phyloP scores from a whole-genome alignment of 2,329 filamentous ascomycete genomes.

The Calonectria pauciramosa region DNA sequence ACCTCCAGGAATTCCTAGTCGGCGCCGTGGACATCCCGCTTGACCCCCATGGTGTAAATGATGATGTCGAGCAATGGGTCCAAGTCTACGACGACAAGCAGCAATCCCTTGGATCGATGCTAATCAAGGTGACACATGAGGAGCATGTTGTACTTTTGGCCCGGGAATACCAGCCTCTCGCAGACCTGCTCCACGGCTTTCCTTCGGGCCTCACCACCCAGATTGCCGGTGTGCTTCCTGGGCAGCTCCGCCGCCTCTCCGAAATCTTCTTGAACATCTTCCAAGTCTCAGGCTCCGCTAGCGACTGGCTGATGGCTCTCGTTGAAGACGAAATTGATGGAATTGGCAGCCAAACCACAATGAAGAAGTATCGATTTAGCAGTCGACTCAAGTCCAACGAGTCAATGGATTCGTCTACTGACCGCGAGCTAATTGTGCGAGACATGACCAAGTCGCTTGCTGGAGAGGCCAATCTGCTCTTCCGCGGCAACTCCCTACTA shows the following conservation, averaged over 20 bases:
- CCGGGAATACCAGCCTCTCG: constrained; percentile 86
- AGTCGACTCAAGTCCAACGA: constrained; percentile 79
- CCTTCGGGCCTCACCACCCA: constrained; percentile 86
- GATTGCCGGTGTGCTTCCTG: constrained; percentile 83
- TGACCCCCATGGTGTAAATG: constrained; percentile 81
- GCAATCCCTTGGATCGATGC: constrained; percentile 84
- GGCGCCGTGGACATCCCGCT: constrained; percentile 87
- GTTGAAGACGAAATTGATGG: constrained; percentile 98
- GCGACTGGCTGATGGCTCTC: constrained; percentile 92
- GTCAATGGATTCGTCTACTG: constrained; percentile 71
- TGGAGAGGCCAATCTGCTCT: constrained; percentile 93
- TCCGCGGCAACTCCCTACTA: constrained; percentile 92
- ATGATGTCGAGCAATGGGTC: constrained; percentile 90
- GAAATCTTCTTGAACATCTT: constrained; percentile 95
- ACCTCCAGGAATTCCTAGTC: constrained; percentile 66
- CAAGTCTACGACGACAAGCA: constrained; percentile 82
- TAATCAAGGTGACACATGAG: constrained; percentile 86
- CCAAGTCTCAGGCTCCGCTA: constrained; percentile 87
- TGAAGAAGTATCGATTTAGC: constrained; percentile 81
- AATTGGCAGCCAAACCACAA: constrained; percentile 83
- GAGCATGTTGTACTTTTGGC: constrained; percentile 91
- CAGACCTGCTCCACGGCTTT: constrained; percentile 88
- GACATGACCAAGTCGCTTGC: constrained; percentile 85
- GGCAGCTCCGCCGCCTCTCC: constrained; percentile 83
- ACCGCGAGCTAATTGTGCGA: constrained; percentile 79